Evolutionary conservation across 768 basidiomycete species (phyloP), one percentile per base, ranked within the genome.

Genomic region (Xanthoconium purpureum): DNA sequence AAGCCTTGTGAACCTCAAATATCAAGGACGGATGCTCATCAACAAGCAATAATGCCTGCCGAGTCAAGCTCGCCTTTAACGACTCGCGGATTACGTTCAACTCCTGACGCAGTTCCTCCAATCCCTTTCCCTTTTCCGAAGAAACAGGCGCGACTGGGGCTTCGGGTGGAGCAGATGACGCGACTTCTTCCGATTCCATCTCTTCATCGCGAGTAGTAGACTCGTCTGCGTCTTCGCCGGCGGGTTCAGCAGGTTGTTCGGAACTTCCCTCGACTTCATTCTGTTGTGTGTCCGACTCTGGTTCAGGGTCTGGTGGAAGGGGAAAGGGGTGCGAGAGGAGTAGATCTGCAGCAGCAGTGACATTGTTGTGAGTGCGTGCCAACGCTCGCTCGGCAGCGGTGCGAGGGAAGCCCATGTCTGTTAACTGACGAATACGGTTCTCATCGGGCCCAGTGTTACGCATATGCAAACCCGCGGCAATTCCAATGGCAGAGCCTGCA

Each of bases 321-420:
- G 87, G 84, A 65, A 87, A 89, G 2, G 94, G 92, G 62, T 94
- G 88, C 0, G 83, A 80, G 14, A 99, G 76, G 1, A 99, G 79
- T 5, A 90, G 75, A 62, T 98, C 95, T 0, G 96, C 88, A 5
- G 97, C 97, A 6, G 89, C 84, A 43, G 80, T 85, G 64, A 97
- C 78, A 65, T 97, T 94, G 71, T 98, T 98, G 59, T 88, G 84
- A 5, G 88, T 85, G 12, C 95, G 89, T 18, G 80, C 71, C 38
- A 99, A 77, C 5, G 96, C 96, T 50, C 87, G 82, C 66, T 91
- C 89, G 2, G 87, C 92, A 13, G 91, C 91, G 40, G 84, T 81
- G n/a, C 94, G 84, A 36, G 89, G 84, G 77, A 98, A 99, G 45
- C 97, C 97, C 97, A 99, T 98, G 65, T 98, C 97, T 11, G 84